Evolutionary conservation across 495 filamentous ascomycete genomes (phyloP), one percentile per base, ranked within the genome.

Genomic region (Penicillium samsonianum): DNA sequence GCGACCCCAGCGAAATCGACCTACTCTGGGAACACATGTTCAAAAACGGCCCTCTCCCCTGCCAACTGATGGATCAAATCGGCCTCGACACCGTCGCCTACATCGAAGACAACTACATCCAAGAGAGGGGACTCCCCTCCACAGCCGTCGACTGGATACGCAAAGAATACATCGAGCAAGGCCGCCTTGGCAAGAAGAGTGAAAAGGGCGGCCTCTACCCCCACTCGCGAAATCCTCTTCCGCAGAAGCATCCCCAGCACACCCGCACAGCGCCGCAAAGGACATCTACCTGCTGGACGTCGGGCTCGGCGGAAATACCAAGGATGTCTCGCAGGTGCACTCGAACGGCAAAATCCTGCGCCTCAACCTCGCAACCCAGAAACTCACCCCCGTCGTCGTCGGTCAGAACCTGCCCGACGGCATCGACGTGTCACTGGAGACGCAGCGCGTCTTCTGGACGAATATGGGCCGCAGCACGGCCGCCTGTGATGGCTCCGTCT

Each of bases 361-460:
- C 0, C 50, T 67, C 33, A 59, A 67, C n/a, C 64, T 59, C 4
- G 49, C 57, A 2, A 67, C 63, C 2, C 57, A 64, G 17, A 68
- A 51, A 20, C 51, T 63, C 38, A 61, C 60, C 1, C 57, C 71
- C 0, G 42, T 82, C 1, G 55, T 71, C 2, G 57, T 60, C 2
- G 59, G 64, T 5, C 73, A 73, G 45, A 57, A 60, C n/a, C 57
- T 78, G 4, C 81, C 81, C 0, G 80, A 84, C 61, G 80, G 80
- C 0, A 73, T 83, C 22, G 80, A 73, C 28, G 53, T 80, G 3
- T 71, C 67, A 5, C 58, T 61, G 0, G 44, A 51, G 2, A 64
- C 53, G 0, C 71, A 70, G 20, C 66, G 70, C 0, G 69, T 85
- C 16, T 82, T 78, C 69, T 84, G 80, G 81, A 80, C 79, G n/a